These are phyloP conservation scores for Ustilago sp. DNA, from an alignment of 1,284 basidiomycete species.

Conservation along the genomic window DNA sequence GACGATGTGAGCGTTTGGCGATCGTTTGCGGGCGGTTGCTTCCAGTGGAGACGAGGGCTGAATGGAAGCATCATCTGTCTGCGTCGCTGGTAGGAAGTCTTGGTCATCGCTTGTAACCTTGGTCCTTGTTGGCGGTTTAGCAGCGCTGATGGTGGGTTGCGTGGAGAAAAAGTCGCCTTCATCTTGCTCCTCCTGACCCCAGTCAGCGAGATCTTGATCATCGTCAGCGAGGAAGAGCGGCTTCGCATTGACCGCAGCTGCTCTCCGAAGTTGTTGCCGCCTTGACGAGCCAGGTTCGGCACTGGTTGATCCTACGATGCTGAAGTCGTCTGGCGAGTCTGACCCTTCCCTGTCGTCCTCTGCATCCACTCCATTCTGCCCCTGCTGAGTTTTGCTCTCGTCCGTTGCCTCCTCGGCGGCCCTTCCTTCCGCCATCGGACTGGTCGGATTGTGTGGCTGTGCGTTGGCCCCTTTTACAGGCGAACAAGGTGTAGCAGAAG, in stretches of 20 bases:
- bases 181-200: slow-evolving; percentile 9
- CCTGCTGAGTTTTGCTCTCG: neutral
- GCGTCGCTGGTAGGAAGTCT: slow-evolving; percentile 15
- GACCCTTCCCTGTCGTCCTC: neutral
- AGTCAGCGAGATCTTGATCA: slow-evolving; percentile 35
- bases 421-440: neutral
- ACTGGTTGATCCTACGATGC: slow-evolving; percentile 20
- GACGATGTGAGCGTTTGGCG: neutral
- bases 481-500: slow-evolving; percentile 38
- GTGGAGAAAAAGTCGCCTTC: slow-evolving; percentile 36
- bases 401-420: neutral
- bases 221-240: slow-evolving; percentile 46
- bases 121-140: neutral
- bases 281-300: slow-evolving; percentile 5
- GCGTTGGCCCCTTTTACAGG: slow-evolving; percentile 8
- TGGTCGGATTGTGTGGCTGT: neutral
- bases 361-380: neutral
- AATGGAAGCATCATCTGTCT: slow-evolving; percentile 1
- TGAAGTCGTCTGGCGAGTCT: slow-evolving; percentile 11
- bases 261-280: slow-evolving; percentile 36
- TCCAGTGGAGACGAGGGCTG: slow-evolving; percentile 12
- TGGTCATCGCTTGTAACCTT: slow-evolving; percentile 31
- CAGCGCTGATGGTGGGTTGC: slow-evolving; percentile 3
- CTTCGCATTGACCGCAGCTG: slow-evolving; percentile 37
- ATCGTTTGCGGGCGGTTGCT: slow-evolving; percentile 9